Conservation (phyloP, 2,329 filamentous ascomycete species). For the Ophiocordyceps camponoti-leonardi region DNA sequence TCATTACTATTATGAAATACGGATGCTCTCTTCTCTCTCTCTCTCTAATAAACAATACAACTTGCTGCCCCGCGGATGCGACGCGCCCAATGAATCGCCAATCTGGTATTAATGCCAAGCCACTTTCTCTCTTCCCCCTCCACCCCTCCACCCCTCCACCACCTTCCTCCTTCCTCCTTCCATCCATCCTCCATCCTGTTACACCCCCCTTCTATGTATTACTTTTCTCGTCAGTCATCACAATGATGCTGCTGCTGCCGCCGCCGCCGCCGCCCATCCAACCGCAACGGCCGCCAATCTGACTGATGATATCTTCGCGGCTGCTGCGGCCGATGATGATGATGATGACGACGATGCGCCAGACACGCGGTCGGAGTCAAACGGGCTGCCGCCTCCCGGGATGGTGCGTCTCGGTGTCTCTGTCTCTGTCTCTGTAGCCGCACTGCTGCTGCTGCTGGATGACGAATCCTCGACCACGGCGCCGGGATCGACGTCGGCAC, state of each 20-base stretch:
- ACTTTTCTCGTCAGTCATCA: no score
- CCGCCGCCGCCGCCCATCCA: no score
- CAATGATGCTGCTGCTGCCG: no score
- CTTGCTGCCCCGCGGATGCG: neutral
- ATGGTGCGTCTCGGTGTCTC: neutral
- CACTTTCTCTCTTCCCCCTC: neutral
- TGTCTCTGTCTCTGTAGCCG: conserved; percentile 2
- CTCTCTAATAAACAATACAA: no score
- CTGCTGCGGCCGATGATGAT: neutral
- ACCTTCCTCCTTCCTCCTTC: neutral
- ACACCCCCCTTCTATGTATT: no score
- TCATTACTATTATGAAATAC: no score
- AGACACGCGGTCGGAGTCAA: neutral
- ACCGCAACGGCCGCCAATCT: no score
- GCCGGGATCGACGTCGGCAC: neutral
- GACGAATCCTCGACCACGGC: no score
- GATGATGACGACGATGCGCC: no score
- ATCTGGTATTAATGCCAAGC: neutral
- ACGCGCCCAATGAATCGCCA: neutral
- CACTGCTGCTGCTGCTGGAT: neutral
- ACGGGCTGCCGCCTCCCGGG: neutral
- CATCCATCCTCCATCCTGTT: neutral
- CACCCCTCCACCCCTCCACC: neutral
- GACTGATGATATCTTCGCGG: neutral
- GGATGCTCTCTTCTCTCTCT: no score